Conservation (phyloP, 2,329 filamentous ascomycete genomes). For the Aureobasidium sp. region DNA sequence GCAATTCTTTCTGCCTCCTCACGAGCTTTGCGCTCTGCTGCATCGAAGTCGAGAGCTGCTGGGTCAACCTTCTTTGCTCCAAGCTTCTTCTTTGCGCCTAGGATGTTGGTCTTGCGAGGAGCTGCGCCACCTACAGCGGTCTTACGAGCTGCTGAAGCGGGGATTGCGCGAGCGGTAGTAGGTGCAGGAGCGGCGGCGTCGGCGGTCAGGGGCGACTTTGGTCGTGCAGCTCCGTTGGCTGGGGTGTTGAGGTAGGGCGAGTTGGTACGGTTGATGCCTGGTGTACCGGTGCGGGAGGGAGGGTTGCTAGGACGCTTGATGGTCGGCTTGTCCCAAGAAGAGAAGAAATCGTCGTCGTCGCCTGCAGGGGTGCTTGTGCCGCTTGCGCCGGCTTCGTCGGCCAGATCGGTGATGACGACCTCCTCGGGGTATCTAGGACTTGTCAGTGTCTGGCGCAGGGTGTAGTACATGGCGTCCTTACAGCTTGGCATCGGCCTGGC, state of each 20-base stretch:
- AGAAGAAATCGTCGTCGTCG: constrained; percentile 90
- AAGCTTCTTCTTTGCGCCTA: constrained; percentile 65
- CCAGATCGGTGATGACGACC: constrained; percentile 73
- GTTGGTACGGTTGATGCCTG: constrained; percentile 64
- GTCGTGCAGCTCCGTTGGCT: constrained; percentile 57
- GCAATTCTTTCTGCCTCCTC: constrained; percentile 95
- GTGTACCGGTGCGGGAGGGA: constrained; percentile 80
- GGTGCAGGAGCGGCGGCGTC: constrained; percentile 45
- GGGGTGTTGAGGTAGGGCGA: constrained; percentile 83
- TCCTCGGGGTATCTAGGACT: constrained; percentile 70
- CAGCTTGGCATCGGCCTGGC: constrained; percentile 76
- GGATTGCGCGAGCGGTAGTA: constrained; percentile 65
- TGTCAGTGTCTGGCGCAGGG: not conserved
- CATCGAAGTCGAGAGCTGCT: constrained; percentile 84
- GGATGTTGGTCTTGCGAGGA: constrained; percentile 55
- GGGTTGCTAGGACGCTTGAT: constrained; percentile 96
- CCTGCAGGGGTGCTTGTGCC: constrained; percentile 71
- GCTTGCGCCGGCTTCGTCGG: constrained; percentile 52
- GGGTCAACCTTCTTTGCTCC: constrained; percentile 67
- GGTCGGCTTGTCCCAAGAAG: constrained; percentile 95
- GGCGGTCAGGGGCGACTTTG: constrained; percentile 70
- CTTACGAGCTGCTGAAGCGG: constrained; percentile 79
- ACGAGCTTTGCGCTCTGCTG: constrained; percentile 92
- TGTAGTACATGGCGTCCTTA: constrained; percentile 39
- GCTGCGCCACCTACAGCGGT: constrained; percentile 49